Evolutionary conservation across 805 yeast genomes (phyloP).

Genomic region (Metschnikowia lunata): DNA sequence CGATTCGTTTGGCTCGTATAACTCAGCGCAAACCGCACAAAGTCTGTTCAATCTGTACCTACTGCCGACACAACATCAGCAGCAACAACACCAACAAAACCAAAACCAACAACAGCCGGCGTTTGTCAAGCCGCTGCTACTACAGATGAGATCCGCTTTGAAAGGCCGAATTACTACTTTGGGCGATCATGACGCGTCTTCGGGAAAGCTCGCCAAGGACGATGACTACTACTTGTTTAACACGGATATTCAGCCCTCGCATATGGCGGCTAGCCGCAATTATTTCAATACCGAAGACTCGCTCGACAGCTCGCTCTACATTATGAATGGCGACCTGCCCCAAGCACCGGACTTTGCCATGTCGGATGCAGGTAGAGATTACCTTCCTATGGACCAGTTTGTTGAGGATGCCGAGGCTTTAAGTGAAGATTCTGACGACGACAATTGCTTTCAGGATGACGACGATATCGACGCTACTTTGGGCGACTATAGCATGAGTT

Average conservation of each 20-base stretch:
- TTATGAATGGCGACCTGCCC: constrained; percentile 15
- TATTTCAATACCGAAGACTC: constrained; percentile 23
- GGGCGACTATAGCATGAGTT: constrained; percentile 11
- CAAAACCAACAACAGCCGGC: constrained; percentile 4
- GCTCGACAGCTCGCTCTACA: constrained; percentile 27
- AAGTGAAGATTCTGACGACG: constrained; percentile 37
- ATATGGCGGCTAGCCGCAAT: constrained; percentile 25
- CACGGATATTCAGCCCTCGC: constrained; percentile 41
- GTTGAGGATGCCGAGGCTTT: constrained; percentile 42
- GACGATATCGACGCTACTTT: constrained; percentile 22
- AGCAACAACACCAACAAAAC: constrained; percentile 1
- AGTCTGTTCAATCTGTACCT: constrained; percentile 22
- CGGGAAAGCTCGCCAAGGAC: constrained; percentile 22
- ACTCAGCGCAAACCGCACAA: constrained; percentile 9
- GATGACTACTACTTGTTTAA: constrained; percentile 38
- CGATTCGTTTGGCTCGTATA: constrained; percentile 24
- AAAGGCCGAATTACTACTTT: constrained; percentile 31
- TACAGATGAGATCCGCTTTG: constrained; percentile 3
- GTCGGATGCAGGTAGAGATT: constrained; percentile 31
- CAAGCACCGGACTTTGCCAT: constrained; percentile 4
- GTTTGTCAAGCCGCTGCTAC: constrained; percentile 12
- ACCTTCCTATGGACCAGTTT: constrained; percentile 29
- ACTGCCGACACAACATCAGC: constrained; percentile 1
- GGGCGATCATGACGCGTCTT: constrained; percentile 17
- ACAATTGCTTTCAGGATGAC: constrained; percentile 36